Percentiles rank a stretch among this genome's conserved stretches.
These are phyloP conservation scores for Ogataea minuta DNA, from an alignment of 805 yeast genomes.

Conservation along the genomic window DNA sequence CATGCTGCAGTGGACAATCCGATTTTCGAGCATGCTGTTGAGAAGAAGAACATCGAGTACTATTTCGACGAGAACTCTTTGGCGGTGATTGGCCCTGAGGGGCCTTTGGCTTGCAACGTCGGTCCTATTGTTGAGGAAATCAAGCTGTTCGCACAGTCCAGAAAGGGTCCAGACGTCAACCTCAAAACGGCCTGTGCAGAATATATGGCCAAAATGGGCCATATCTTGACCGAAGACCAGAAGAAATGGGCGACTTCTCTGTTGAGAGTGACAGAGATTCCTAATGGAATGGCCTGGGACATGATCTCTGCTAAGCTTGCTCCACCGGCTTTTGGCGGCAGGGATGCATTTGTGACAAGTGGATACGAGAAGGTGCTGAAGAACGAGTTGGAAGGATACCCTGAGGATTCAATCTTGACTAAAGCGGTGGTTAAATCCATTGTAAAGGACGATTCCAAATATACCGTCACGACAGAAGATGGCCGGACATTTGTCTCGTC, in stretches of 20 bases:
- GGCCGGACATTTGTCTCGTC: slow-evolving; percentile 26
- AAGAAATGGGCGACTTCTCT: slow-evolving; percentile 30
- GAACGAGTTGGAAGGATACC: slow-evolving; percentile 28
- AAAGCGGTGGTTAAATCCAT: slow-evolving; percentile 25
- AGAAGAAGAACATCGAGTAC: slow-evolving; percentile 24
- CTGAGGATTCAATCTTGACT: slow-evolving; percentile 22
- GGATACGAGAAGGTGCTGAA: slow-evolving; percentile 31
- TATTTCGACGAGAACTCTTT: slow-evolving; percentile 37
- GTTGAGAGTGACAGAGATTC: slow-evolving; percentile 29
- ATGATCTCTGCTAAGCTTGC: slow-evolving; percentile 28
- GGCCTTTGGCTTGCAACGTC: slow-evolving; percentile 30
- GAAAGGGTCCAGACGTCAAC: slow-evolving; percentile 24
- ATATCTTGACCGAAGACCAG: slow-evolving; percentile 26
- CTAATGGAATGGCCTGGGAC: slow-evolving; percentile 32
- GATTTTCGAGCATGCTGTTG: slow-evolving; percentile 34
- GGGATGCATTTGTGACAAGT: slow-evolving; percentile 31
- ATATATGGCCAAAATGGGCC: slow-evolving; percentile 21
- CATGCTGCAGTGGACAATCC: slow-evolving; percentile 46
- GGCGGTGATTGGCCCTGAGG: slow-evolving; percentile 27
- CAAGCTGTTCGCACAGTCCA: slow-evolving; percentile 31
- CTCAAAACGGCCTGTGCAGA: slow-evolving; percentile 28
- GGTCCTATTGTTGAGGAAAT: slow-evolving; percentile 32
- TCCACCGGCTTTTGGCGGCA: slow-evolving; percentile 29
- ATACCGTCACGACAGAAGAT: slow-evolving; percentile 18
- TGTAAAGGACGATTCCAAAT: slow-evolving; percentile 24